A percentile compares a stretch with the other conserved stretches of the same genome.
phyloP scores from a whole-genome alignment of 2,329 filamentous ascomycete genomes.

The Epichloe elymi region DNA sequence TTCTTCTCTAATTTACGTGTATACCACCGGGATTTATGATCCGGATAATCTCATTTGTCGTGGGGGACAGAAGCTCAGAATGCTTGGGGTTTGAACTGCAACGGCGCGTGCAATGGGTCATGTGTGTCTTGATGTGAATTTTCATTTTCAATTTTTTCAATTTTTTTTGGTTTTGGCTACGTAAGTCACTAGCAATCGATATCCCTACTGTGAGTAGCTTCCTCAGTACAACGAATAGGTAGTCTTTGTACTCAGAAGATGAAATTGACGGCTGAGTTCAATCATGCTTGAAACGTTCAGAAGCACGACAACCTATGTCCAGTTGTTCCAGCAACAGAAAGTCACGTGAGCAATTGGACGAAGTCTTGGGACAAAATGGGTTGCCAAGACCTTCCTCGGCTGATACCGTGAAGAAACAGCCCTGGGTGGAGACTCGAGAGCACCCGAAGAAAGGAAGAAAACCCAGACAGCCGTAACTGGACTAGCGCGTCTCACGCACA shows the following conservation, averaged over 20 bases:
- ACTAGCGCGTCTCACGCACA: constrained; percentile 10
- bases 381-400: not conserved
- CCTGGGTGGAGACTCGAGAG: no score
- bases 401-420: constrained; percentile 5
- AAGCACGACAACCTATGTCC: not conserved
- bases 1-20: constrained; percentile 10
- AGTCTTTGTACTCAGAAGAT: not conserved
- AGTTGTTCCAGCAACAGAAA: not conserved
- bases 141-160: not conserved
- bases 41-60: constrained; percentile 11
- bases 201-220: constrained; percentile 10
- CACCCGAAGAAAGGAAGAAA: not conserved
- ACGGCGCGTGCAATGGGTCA: constrained; percentile 1
- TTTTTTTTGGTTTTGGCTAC: constrained; percentile 15
- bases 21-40: constrained; percentile 3
- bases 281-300: not conserved
- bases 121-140: not conserved
- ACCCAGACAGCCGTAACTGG: constrained; percentile 6
- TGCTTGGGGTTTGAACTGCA: not conserved
- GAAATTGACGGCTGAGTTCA: not conserved
- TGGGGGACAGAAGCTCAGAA: not conserved
- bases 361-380: not conserved
- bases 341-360: not conserved
- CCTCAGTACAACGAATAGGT: not conserved
- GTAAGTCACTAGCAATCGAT: constrained; percentile 15